Evolutionary conservation across 345 rosid genomes (phyloP).

Genomic region (Populus deltoides): DNA sequence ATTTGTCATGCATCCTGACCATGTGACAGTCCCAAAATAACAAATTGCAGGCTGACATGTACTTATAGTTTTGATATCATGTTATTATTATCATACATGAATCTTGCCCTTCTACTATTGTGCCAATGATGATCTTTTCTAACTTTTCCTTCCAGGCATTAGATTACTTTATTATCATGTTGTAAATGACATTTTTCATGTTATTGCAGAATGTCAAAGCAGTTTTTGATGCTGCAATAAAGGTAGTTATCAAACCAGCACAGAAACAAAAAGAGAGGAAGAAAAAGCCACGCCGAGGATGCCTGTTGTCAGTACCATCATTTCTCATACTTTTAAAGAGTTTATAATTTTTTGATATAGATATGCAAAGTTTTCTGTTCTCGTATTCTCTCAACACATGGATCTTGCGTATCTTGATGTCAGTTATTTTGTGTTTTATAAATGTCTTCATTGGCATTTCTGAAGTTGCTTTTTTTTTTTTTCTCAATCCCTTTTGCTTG

Average conservation of each 20-base stretch:
- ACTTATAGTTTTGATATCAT: background rate
- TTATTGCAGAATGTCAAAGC: conserved; percentile 83
- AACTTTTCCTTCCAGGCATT: background rate
- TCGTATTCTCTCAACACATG: background rate
- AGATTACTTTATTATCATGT: conserved; percentile 1
- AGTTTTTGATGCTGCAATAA: conserved; percentile 93
- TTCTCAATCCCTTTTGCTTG: background rate
- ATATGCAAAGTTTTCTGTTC: background rate
- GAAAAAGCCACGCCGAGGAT: conserved; percentile 60
- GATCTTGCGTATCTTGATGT: background rate
- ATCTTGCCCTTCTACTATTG: background rate
- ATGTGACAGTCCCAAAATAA: background rate
- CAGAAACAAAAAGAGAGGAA: conserved; percentile 75
- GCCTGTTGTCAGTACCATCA: conserved; percentile 59
- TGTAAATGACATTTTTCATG: background rate
- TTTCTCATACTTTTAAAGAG: conserved; percentile 3
- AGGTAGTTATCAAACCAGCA: conserved; percentile 80
- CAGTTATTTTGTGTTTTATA: background rate
- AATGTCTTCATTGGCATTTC: background rate
- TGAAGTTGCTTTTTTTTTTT: background rate
- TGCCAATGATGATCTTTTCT: background rate
- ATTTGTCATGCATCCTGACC: background rate
- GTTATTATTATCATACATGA: background rate
- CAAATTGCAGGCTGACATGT: background rate
- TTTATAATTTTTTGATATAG: background rate